Conservation (phyloP, 2,329 filamentous ascomycete genomes). For the Microcera coccophila region DNA sequence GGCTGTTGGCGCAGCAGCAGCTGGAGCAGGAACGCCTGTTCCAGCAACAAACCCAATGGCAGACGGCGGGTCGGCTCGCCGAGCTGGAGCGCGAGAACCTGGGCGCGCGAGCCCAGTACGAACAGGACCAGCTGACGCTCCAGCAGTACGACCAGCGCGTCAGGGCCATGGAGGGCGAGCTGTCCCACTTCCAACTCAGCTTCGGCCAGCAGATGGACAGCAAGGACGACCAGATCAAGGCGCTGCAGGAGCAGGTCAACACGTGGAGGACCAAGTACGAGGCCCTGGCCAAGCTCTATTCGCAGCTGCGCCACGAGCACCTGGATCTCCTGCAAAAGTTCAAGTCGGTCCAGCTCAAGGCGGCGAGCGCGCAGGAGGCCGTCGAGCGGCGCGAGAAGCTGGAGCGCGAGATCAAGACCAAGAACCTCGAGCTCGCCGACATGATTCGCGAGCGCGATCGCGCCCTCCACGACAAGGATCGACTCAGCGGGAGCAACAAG, state of each 20-base stretch:
- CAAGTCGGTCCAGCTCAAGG: constrained; percentile 93
- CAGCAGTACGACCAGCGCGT: constrained; percentile 95
- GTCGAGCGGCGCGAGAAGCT: constrained; percentile 93
- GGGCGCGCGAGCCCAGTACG: constrained; percentile 89
- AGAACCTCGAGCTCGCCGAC: constrained; percentile 96
- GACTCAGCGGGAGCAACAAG: constrained; percentile 77
- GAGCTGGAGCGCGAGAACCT: constrained; percentile 95
- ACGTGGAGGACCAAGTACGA: constrained; percentile 98
- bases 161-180: constrained; percentile 85
- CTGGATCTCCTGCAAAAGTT: constrained; percentile 93
- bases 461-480: constrained; percentile 88
- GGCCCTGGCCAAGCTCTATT: constrained; percentile 92
- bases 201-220: constrained; percentile 80
- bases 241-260: constrained; percentile 94
- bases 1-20: constrained; percentile 82
- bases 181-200: constrained; percentile 76
- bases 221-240: constrained; percentile 89
- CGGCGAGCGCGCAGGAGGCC: constrained; percentile 92
- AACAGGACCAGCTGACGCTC: constrained; percentile 94
- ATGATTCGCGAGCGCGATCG: constrained; percentile 98
- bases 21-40: constrained; percentile 86
- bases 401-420: constrained; percentile 96
- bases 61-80: constrained; percentile 92
- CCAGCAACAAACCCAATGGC: constrained; percentile 83
- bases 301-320: constrained; percentile 91